These are phyloP conservation scores for Diplodia sapinea DNA, from an alignment of 2,329 filamentous ascomycete genomes.

Conservation along the genomic window DNA sequence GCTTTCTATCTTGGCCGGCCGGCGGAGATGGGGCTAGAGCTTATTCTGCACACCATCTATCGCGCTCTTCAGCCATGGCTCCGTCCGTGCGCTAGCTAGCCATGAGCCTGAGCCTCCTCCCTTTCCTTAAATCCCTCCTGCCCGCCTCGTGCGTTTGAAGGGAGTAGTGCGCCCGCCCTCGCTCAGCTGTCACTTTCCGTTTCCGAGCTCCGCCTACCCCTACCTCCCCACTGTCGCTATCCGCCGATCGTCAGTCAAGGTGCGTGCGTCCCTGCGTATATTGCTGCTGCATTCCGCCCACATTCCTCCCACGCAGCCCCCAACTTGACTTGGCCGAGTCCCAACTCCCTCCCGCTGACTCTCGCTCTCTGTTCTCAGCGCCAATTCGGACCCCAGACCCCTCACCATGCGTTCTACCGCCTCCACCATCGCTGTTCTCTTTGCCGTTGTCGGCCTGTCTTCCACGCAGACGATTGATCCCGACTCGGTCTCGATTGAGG, in stretches of 20 bases:
- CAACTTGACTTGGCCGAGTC: background rate
- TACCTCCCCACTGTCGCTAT: conserved; percentile 23
- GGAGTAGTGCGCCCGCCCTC: conserved; percentile 7
- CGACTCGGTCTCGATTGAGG: conserved; percentile 59
- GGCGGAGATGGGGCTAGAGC: conserved; percentile 18
- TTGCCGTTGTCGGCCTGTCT: conserved; percentile 59
- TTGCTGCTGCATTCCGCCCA: conserved; percentile 21
- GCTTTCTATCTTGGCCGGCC: conserved; percentile 12
- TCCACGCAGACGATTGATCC: conserved; percentile 68
- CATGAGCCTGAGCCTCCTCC: conserved; percentile 27
- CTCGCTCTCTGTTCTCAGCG: background rate
- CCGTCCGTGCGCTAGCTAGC: conserved; percentile 24
- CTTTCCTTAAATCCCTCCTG: conserved; percentile 26
- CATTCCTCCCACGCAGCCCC: conserved; percentile 13
- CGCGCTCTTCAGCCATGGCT: conserved; percentile 21
- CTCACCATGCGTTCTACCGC: conserved; percentile 51
- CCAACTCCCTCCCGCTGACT: background rate
- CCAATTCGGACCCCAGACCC: background rate
- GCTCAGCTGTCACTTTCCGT: background rate
- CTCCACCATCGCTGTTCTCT: conserved; percentile 58
- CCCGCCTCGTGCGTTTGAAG: conserved; percentile 6
- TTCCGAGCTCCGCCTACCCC: background rate
- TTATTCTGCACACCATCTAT: conserved; percentile 27
- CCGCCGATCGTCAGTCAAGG: conserved; percentile 16
- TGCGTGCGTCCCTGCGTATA: conserved; percentile 5